phyloP scores from a whole-genome alignment of 495 filamentous ascomycete genomes.

The Elaphomyces granulatus region DNA sequence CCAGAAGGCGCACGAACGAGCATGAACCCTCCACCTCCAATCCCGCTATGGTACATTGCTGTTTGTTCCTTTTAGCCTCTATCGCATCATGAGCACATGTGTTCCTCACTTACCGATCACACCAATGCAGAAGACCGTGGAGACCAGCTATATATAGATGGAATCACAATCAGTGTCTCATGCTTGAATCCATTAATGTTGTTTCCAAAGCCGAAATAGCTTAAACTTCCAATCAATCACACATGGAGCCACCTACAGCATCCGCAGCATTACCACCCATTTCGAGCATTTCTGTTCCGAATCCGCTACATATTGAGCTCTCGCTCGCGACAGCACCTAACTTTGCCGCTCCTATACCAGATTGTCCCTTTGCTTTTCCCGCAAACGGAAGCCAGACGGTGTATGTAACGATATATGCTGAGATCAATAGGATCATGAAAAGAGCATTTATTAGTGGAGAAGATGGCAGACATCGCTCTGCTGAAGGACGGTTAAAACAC shows the following conservation, averaged over 20 bases:
- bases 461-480: no score
- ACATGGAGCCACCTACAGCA: conserved; percentile 31
- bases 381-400: no score
- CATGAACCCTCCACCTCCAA: conserved; percentile 85
- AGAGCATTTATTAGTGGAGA: no score
- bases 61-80: conserved; percentile 15
- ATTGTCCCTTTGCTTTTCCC: no score
- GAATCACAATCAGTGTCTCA: no score
- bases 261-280: conserved; percentile 63
- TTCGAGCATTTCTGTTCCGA: conserved; percentile 58
- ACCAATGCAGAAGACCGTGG: conserved; percentile 60
- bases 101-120: conserved; percentile 41
- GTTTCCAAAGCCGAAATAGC: neutral
- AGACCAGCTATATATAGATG: conserved; percentile 39
- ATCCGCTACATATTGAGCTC: conserved; percentile 56
- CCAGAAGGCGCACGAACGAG: conserved; percentile 51
- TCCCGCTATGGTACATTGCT: conserved; percentile 76
- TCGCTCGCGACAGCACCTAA: conserved; percentile 71
- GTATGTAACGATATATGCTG: no score
- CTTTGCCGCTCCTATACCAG: no score
- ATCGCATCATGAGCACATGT: conserved; percentile 5
- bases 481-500: no score
- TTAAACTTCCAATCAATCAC: neutral
- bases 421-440: no score
- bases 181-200: no score